These are phyloP conservation scores for Sugiyamaella boreocaroliniensis DNA, from an alignment of 805 yeast species.

Conservation along the genomic window DNA sequence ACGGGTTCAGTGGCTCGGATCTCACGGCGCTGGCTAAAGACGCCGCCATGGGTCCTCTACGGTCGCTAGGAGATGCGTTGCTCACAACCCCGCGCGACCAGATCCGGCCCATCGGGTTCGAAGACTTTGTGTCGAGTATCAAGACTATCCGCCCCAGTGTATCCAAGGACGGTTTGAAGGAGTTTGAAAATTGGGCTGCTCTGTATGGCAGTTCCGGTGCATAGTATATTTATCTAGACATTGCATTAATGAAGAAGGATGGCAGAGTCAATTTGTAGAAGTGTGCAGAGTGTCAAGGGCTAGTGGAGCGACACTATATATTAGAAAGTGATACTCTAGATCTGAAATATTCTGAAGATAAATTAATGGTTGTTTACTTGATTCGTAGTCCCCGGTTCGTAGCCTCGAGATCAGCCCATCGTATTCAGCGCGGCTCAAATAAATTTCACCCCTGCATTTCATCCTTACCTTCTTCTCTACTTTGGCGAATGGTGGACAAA, in stretches of 20 bases:
- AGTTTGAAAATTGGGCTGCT: conserved; percentile 84
- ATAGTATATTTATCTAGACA: conserved; percentile 25
- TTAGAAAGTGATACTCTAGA: too few relatives aligned
- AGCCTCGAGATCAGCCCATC: too few relatives aligned
- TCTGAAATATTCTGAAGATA: too few relatives aligned
- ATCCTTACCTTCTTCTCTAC: too few relatives aligned
- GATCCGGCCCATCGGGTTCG: conserved; percentile 66
- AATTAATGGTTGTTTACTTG: too few relatives aligned
- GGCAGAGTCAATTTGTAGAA: too few relatives aligned
- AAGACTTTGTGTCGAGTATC: conserved; percentile 72
- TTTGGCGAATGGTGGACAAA: not conserved
- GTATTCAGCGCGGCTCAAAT: too few relatives aligned
- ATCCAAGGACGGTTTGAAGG: conserved; percentile 65
- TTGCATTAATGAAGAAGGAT: not conserved
- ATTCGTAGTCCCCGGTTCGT: too few relatives aligned
- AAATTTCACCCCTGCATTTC: too few relatives aligned
- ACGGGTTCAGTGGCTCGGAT: conserved; percentile 89
- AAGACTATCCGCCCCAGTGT: conserved; percentile 83
- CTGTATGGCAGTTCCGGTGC: conserved; percentile 87
- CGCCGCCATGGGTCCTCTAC: conserved; percentile 95
- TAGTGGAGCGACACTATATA: too few relatives aligned
- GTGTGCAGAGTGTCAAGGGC: not conserved
- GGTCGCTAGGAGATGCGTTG: conserved; percentile 81
- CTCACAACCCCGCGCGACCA: conserved; percentile 61
- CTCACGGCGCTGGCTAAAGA: conserved; percentile 90